A percentile compares a stretch with the other conserved stretches of the same genome.
These are phyloP conservation scores for Lasiosphaeris hirsuta DNA, from an alignment of 495 filamentous ascomycete species.

Conservation along the genomic window DNA sequence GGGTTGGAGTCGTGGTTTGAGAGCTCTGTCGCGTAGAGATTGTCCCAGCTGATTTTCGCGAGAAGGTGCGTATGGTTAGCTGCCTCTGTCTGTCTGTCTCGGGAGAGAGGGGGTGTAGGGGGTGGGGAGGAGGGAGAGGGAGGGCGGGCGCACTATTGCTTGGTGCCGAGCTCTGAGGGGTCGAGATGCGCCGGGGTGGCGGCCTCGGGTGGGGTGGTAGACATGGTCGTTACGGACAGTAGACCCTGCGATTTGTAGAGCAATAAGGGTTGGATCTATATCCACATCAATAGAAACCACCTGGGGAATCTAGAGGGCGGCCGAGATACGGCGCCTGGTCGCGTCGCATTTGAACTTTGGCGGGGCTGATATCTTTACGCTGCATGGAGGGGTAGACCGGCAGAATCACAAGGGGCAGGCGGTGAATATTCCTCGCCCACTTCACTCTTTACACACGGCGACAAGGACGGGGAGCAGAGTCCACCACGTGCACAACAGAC, in stretches of 20 bases:
- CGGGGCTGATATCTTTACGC: constrained; percentile 11
- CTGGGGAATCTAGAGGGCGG: no score
- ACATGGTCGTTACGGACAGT: constrained; percentile 2
- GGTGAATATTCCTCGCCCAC: constrained; percentile 12
- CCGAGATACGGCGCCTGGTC: no score
- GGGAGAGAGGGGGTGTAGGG: background rate
- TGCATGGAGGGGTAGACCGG: constrained; percentile 19
- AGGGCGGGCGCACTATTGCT: constrained; percentile 57
- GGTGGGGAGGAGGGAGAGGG: background rate
- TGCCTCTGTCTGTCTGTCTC: constrained; percentile 4
- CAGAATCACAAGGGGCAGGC: constrained; percentile 16
- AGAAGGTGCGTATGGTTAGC: background rate
- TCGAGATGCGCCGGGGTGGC: constrained; percentile 47
- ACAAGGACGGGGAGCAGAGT: background rate
- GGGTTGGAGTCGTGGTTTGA: constrained; percentile 59
- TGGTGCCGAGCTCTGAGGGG: constrained; percentile 64
- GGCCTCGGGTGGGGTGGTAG: background rate
- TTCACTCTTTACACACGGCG: background rate
- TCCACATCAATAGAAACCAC: no score
- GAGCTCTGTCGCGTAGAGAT: constrained; percentile 59
- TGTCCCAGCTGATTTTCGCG: constrained; percentile 61
- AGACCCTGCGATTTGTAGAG: background rate
- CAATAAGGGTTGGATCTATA: no score
- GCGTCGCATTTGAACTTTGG: constrained; percentile 10
- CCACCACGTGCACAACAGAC: background rate